A percentile compares a stretch with the other conserved stretches of the same genome.
phyloP scores from a whole-genome alignment of 345 rosid genomes.

The Syzygium aromaticum region DNA sequence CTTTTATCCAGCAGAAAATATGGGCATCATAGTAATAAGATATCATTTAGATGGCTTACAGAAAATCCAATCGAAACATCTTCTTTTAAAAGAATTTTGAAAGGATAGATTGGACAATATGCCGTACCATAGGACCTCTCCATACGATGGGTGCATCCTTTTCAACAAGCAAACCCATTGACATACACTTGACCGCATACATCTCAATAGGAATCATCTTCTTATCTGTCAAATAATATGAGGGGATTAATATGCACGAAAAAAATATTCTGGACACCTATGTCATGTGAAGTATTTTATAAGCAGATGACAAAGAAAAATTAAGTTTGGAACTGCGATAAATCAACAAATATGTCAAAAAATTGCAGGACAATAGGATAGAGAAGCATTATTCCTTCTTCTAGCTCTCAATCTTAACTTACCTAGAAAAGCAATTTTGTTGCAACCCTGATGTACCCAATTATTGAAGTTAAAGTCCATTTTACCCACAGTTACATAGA shows the following conservation, averaged over 20 bases:
- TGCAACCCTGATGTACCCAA: background rate
- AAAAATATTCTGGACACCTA: background rate
- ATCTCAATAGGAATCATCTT: constrained; percentile 88
- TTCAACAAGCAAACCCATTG: constrained; percentile 89
- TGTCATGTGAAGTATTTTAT: background rate
- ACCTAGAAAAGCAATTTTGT: background rate
- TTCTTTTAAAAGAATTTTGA: background rate
- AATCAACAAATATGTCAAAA: background rate
- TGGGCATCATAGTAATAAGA: background rate
- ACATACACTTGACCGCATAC: constrained; percentile 88
- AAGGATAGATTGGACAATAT: background rate
- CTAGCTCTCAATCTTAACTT: background rate
- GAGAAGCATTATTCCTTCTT: background rate
- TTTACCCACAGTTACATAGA: background rate
- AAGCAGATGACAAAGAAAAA: background rate
- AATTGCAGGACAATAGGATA: background rate
- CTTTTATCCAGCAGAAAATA: background rate
- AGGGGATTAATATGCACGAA: background rate
- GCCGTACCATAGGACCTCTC: constrained; percentile 92
- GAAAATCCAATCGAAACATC: background rate
- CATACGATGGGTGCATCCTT: constrained; percentile 88
- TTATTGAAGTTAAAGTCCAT: background rate
- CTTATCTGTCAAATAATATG: constrained; percentile 33
- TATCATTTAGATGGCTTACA: background rate
- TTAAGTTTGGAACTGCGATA: background rate